These are phyloP conservation scores for Ceratocystis diversiconidia DNA, from an alignment of 2,329 filamentous ascomycete genomes.

Conservation along the genomic window DNA sequence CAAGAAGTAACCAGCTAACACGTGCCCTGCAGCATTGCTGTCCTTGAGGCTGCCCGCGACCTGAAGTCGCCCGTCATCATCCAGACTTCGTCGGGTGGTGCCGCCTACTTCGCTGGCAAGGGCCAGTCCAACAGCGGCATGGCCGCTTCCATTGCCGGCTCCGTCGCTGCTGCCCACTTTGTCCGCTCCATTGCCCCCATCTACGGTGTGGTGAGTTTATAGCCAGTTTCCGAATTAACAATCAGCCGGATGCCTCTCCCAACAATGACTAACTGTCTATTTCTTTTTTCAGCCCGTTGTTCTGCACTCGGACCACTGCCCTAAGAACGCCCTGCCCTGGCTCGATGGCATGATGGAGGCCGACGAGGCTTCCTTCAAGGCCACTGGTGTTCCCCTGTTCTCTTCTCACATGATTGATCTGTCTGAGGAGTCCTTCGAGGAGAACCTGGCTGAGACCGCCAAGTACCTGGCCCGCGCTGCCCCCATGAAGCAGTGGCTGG, in stretches of 20 bases:
- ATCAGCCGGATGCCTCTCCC: neutral
- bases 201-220: constrained; percentile 50
- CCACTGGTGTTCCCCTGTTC: constrained; percentile 83
- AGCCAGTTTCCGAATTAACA: neutral
- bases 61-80: constrained; percentile 83
- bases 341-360: constrained; percentile 89
- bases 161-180: constrained; percentile 83
- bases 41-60: constrained; percentile 90
- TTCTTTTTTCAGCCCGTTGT: constrained; percentile 48
- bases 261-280: neutral
- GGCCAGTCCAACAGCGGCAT: constrained; percentile 70
- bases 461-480: constrained; percentile 87
- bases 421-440: constrained; percentile 78
- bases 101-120: constrained; percentile 86
- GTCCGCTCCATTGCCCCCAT: constrained; percentile 73
- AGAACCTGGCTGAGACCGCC: constrained; percentile 84
- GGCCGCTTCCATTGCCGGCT: constrained; percentile 74
- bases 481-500: constrained; percentile 96
- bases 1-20: constrained; percentile 54
- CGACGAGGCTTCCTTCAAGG: constrained; percentile 91
- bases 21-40: constrained; percentile 42
- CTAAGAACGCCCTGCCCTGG: constrained; percentile 98
- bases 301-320: constrained; percentile 95
- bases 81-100: constrained; percentile 85
- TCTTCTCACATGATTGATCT: constrained; percentile 96